phyloP scores from a whole-genome alignment of 2,329 filamentous ascomycete genomes.

The Sporothrix phasma region DNA sequence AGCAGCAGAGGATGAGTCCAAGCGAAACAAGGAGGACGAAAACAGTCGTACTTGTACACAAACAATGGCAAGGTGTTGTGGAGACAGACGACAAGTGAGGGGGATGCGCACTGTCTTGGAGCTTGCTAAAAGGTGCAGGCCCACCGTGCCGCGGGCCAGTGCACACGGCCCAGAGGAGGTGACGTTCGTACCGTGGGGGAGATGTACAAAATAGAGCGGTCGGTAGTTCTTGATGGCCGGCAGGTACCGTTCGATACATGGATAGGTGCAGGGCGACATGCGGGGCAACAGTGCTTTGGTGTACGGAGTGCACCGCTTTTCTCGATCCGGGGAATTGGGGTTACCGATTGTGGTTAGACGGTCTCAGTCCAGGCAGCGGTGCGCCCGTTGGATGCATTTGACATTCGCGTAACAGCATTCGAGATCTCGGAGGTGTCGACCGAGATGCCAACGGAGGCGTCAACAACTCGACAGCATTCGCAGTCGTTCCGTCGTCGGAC shows the following conservation, averaged over 20 bases:
- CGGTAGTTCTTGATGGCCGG: background rate
- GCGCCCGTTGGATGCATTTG: background rate
- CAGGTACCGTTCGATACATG: slow-evolving; percentile 9
- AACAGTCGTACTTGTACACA: background rate
- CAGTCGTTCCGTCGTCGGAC: too few species aligned
- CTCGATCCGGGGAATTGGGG: slow-evolving; percentile 1
- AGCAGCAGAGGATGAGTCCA: background rate
- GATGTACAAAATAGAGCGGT: background rate
- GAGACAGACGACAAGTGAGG: background rate
- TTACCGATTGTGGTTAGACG: background rate
- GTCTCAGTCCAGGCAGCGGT: background rate
- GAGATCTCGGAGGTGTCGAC: too few species aligned
- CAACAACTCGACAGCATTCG: too few species aligned
- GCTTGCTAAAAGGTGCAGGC: background rate
- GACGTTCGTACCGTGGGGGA: background rate
- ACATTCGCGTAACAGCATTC: background rate
- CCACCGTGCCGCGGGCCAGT: slow-evolving; percentile 1
- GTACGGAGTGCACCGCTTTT: background rate
- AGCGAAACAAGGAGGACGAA: background rate
- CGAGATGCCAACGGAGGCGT: too few species aligned
- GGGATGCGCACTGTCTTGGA: slow-evolving; percentile 4
- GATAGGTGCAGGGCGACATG: slow-evolving; percentile 9
- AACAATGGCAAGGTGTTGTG: background rate
- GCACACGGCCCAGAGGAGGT: slow-evolving; percentile 6
- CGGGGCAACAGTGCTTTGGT: slow-evolving; percentile 13